Evolutionary conservation across 2,329 filamentous ascomycete genomes (phyloP), one percentile per base, ranked within the genome.

Genomic region (Fusarium duplospermum): DNA sequence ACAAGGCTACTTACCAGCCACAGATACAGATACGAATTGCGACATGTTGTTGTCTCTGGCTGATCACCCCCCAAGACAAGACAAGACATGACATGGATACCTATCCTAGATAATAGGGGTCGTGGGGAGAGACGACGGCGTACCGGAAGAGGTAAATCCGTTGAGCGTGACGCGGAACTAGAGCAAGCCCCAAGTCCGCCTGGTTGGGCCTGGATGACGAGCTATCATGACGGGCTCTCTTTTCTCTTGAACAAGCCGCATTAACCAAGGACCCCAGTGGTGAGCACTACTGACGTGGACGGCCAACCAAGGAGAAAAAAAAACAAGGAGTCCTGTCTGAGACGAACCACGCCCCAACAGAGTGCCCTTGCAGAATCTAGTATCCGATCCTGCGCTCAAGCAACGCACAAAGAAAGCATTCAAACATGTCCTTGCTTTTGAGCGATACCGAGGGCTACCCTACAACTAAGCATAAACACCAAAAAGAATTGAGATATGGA

Each of bases 301-400:
- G 16, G 6, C 22, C 22, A 58, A 29, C 31, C 50, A 45, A 71
- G 27, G 22, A 24, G 24, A 65, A 70, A 56, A 27, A 31, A 70
- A 56, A 29, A 35, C 50, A 45, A 71, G 27, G 22, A 24, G 24
- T 67, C 71, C 20, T 29, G 22, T 29, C 42, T 66, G 45, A 65
- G 52, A 62, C 62, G 35, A 71, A 52, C 36, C 47, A 20, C 24
- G 33, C 47, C 57, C 27, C 27, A n/a, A 52, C n/a, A 11, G 31
- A 50, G 42, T 24, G 58, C 72, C 71, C 72, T 74, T 72, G 42
- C 71, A 73, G 52, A 40, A 66, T 62, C 72, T 35, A n/a, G 40
- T 62, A 54, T 47, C 47, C 70, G 66, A 73, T 73, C 38, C 59
- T 54, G 45, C 35, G 65, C 31, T 40, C 38, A 62, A 14, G 38